Percentiles rank a stretch among this genome's conserved stretches.
Evolutionary conservation across 129 eudicot genomes (phyloP).

Genomic region (Flaveria sonorensis): DNA sequence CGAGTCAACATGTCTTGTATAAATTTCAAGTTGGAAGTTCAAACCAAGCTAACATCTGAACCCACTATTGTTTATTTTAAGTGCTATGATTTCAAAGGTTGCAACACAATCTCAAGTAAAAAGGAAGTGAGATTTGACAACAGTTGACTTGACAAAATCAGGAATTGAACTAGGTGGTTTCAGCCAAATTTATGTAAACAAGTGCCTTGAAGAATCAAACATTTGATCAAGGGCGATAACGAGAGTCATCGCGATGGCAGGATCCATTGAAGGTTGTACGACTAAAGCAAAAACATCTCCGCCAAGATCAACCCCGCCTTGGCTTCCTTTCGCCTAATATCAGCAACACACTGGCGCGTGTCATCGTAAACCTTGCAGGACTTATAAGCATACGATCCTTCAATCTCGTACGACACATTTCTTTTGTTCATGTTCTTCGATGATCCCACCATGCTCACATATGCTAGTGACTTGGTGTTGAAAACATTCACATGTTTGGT

Average conservation of each 20-base stretch:
- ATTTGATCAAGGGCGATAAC: conserved; percentile 53
- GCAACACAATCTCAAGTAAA: background rate
- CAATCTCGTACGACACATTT: conserved; percentile 45
- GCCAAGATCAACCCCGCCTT: conserved; percentile 39
- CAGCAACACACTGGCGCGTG: conserved; percentile 33
- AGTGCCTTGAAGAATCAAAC: conserved; percentile 11
- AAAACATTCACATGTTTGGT: conserved; percentile 37
- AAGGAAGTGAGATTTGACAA: background rate
- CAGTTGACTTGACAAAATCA: too few relatives aligned
- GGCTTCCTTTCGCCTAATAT: conserved; percentile 50
- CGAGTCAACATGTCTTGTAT: too few relatives aligned
- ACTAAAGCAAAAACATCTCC: conserved; percentile 45
- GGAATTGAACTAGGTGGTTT: background rate
- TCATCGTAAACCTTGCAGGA: conserved; percentile 36
- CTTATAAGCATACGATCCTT: conserved; percentile 42
- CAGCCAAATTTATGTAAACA: background rate
- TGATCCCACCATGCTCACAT: background rate
- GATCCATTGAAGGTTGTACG: conserved; percentile 41
- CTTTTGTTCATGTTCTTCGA: conserved; percentile 7
- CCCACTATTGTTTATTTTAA: background rate
- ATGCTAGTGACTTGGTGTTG: conserved; percentile 40
- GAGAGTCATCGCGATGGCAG: conserved; percentile 49
- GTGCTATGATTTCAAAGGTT: background rate
- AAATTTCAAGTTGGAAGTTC: too few relatives aligned
- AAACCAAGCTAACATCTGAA: too few relatives aligned